These are phyloP conservation scores for Dujonia santamariae DNA, from an alignment of 1,139 yeast genomes.

Conservation along the genomic window DNA sequence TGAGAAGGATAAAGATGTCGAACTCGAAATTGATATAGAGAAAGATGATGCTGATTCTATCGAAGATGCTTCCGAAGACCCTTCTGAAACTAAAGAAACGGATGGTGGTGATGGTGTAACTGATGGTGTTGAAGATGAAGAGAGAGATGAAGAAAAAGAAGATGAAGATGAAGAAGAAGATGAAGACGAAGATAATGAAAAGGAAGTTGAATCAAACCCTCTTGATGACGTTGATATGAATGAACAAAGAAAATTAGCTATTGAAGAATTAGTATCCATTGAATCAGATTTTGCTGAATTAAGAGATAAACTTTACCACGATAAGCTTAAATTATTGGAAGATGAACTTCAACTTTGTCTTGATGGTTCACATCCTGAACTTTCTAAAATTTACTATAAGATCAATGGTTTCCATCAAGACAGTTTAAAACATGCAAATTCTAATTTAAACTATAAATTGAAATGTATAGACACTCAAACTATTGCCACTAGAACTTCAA, in stretches of 20 bases:
- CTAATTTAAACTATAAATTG: conserved; percentile 67
- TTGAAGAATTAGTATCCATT: conserved; percentile 67
- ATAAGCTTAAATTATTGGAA: conserved; percentile 70
- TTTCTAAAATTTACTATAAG: conserved; percentile 60
- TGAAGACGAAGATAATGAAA: conserved; percentile 9
- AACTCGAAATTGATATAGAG: neutral
- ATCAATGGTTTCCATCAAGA: conserved; percentile 71
- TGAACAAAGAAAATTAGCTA: conserved; percentile 57
- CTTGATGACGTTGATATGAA: conserved; percentile 46
- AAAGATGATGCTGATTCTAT: conserved; percentile 1
- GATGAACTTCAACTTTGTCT: conserved; percentile 84
- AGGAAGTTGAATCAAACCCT: too few species aligned
- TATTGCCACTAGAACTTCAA: conserved; percentile 69
- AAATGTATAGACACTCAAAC: conserved; percentile 80
- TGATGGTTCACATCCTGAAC: conserved; percentile 89
- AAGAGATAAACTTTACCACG: conserved; percentile 74
- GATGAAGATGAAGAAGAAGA: conserved; percentile 16
- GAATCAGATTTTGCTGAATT: conserved; percentile 83
- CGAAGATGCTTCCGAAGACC: neutral
- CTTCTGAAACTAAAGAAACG: conserved; percentile 1
- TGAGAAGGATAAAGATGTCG: neutral
- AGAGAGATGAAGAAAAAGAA: conserved; percentile 23
- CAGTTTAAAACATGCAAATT: conserved; percentile 64
- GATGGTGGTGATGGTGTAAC: neutral
- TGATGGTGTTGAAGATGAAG: conserved; percentile 4